phyloP scores from a whole-genome alignment of 306 rosid species.

The Vigna mungo region DNA sequence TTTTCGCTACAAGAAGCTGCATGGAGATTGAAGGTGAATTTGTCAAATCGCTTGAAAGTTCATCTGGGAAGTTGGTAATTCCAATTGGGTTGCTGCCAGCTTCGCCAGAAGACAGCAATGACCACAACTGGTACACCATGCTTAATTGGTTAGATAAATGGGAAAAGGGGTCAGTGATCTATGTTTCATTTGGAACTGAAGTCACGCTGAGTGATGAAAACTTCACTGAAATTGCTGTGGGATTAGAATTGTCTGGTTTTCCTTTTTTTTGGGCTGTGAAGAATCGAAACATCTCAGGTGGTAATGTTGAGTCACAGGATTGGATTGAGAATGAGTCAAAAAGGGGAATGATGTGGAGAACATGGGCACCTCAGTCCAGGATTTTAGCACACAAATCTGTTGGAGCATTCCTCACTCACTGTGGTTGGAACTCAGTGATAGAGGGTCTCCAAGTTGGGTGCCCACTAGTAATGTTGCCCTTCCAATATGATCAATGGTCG shows the following conservation, averaged over 20 bases:
- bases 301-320: not conserved
- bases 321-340: not conserved
- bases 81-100: not conserved
- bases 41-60: not conserved
- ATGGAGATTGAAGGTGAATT: not conserved
- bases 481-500: not conserved
- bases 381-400: not conserved
- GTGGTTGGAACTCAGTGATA: not conserved
- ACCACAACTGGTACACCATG: not conserved
- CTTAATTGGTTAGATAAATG: constrained; percentile 8
- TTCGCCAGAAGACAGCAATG: not conserved
- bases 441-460: not conserved
- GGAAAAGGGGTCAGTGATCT: not conserved
- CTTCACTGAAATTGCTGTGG: not conserved
- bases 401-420: not conserved
- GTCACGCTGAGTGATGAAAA: not conserved
- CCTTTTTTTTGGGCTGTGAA: not conserved
- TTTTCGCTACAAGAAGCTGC: not conserved
- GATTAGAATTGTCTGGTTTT: not conserved
- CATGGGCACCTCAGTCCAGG: constrained; percentile 1
- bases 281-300: not conserved
- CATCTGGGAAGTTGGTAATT: not conserved
- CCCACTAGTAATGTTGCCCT: constrained; percentile 1
- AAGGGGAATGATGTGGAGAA: not conserved
- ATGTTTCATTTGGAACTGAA: constrained; percentile 4